Conservation (phyloP, 148 eudicot species). For the Persicaria maculosa region DNA sequence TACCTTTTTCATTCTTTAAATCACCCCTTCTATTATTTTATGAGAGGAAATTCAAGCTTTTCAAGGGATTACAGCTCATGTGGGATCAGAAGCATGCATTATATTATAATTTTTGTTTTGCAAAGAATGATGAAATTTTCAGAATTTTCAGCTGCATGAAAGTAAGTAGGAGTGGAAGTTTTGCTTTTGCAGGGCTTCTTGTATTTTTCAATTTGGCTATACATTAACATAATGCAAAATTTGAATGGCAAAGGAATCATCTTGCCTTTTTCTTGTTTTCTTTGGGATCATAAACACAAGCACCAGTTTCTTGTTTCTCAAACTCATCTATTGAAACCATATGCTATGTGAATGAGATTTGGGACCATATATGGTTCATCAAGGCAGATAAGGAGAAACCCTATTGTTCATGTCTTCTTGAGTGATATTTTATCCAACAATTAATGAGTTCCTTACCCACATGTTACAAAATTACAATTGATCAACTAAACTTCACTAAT, state of each 20-base stretch:
- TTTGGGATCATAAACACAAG: background rate
- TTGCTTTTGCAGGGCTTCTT: background rate
- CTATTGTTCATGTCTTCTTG: too few relatives aligned
- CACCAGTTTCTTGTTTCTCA: background rate
- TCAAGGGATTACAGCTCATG: background rate
- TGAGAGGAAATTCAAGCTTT: background rate
- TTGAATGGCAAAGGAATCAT: background rate
- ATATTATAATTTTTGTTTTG: background rate
- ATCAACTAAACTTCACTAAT: too few relatives aligned
- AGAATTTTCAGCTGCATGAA: background rate
- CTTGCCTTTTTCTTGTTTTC: background rate
- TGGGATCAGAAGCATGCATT: conserved; percentile 4
- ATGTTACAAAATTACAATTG: too few relatives aligned
- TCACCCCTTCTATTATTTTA: background rate
- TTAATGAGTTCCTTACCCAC: too few relatives aligned
- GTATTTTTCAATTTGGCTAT: too few relatives aligned
- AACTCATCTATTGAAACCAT: too few relatives aligned
- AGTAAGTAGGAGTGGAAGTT: background rate
- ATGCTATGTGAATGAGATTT: too few relatives aligned
- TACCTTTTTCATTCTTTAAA: too few relatives aligned
- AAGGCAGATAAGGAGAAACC: too few relatives aligned
- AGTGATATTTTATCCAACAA: too few relatives aligned
- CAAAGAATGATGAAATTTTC: background rate
- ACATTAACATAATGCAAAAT: background rate
- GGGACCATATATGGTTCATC: too few relatives aligned